Evolutionary conservation across 768 basidiomycete species (phyloP), one percentile per base, ranked within the genome.

Genomic region (Suillus subalutaceus): DNA sequence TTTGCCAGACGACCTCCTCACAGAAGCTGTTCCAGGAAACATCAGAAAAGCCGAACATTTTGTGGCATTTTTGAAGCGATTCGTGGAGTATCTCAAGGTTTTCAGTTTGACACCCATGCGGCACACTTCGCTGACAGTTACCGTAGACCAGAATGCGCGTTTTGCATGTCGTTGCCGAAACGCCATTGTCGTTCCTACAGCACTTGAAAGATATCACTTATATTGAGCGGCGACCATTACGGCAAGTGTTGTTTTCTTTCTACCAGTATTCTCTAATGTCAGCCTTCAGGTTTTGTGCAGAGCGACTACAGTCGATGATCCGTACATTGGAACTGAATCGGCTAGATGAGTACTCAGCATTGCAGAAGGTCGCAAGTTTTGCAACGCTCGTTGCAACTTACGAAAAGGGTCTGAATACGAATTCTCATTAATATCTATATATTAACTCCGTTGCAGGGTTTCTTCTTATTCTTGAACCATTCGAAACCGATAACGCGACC

Each of bases 31-130:
- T 59, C 97, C 97, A 40, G 97, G 97, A 13, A 99, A 99, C 72
- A 99, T 99, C 66, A 86, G 97, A 56, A 97, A 99, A 77, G 97
- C 97, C 0, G 97, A 99, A 74, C 97, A 99, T 79, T 99, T 99
- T 72, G 94, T 98, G 18, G 97, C 97, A 0, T 99, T 99, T 80
- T 79, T 99, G 67, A 98, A 97, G 78, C 89, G 97, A 63, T 97
- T 99, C 73, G 95, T 99, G 32, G 97, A 99, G 79, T 99, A 99
- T 78, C 85, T 99, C 62, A 99, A 99, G 86, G 97, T 95, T 61
- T 26, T n/a, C 3, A 62, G 41, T 56, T 46, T 43, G 26, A 43
- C 7, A 8, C 43, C 41, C 56, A 20, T 58, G 26, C 23, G 23
- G 44, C 52, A 58, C 30, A 35, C 23, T 66, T 23, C 32, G 35